Evolutionary conservation across 352 stramenopile genomes (phyloP), one percentile per base, ranked within the genome.

Genomic region (Globisporangium megalacanthum): DNA sequence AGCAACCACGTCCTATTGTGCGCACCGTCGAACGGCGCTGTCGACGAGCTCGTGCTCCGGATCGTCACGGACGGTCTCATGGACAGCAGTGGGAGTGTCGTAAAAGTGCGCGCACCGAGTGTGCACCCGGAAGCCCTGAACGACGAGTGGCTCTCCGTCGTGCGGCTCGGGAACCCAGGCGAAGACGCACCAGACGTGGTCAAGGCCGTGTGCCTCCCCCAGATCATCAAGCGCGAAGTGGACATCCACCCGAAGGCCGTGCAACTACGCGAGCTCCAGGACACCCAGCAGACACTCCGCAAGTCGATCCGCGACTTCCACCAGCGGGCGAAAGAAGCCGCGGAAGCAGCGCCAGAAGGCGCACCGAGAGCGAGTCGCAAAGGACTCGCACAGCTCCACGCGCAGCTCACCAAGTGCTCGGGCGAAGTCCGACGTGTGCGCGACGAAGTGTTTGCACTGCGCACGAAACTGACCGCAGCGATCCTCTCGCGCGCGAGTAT

Each of bases 11-110:
- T 97, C 13, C 61, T 96, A 15, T 68, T 97, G 11, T 95, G 86
- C 64, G 88, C 89, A 2, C 89, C 89, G 14, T 97, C 89, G 11
- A 97, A 97, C 63, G 88, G 88, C 37, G 89, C 89, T 19, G 86
- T 97, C 0, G 92, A 97, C 54, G 87, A 96, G 53, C 45, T 97
- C 22, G 83, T 97, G n/a, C 50, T 93, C 31, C 80, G 88, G 48
- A 89, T 96, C 33, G 79, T 95, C 31, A 88, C 73, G 0, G 76
- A 97, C 45, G 87, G 88, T 7, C 65, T 97, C 0, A 70, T 92
- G 56, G 86, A 89, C 54, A 76, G 60, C 31, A 56, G 52, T 0
- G 83, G 85, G 0, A 73, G 77, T 1, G 45, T 79, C 6, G 68
- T 64, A 0, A 81, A 77, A 62, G 79, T 94, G 1, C 76, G 71